Evolutionary conservation across 768 basidiomycete species (phyloP).

Genomic region (Termitomyces sp.): DNA sequence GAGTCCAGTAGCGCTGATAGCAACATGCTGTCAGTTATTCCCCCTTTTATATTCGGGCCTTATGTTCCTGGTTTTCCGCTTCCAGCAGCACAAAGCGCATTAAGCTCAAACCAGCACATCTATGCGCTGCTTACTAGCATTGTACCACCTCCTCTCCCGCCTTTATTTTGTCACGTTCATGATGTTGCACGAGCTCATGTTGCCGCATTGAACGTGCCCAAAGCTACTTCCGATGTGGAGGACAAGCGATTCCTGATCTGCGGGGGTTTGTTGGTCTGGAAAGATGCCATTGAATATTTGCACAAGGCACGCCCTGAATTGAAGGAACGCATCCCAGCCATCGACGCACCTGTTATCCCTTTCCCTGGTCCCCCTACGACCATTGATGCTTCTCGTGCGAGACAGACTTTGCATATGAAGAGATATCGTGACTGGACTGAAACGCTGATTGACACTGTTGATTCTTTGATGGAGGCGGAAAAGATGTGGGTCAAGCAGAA

Average conservation of each 20-base stretch:
- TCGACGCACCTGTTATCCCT: conserved; percentile 1
- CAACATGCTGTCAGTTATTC: conserved; percentile 19
- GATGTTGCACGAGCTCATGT: conserved; percentile 28
- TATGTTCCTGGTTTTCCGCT: conserved; percentile 18
- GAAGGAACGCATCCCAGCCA: conserved; percentile 14
- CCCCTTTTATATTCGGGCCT: conserved; percentile 29
- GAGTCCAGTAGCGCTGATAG: neutral
- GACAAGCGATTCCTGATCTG: conserved; percentile 26
- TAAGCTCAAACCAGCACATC: conserved; percentile 22
- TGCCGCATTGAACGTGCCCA: conserved; percentile 19
- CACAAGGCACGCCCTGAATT: conserved; percentile 21
- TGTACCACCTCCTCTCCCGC: conserved; percentile 17
- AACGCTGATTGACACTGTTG: conserved; percentile 9
- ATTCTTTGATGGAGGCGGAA: conserved; percentile 13
- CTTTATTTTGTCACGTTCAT: conserved; percentile 23
- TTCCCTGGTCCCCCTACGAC: conserved; percentile 10
- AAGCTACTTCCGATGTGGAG: conserved; percentile 15
- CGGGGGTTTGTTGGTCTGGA: conserved; percentile 16
- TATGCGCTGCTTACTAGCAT: conserved; percentile 21
- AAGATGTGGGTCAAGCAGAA: conserved; percentile 8
- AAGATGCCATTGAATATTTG: conserved; percentile 19
- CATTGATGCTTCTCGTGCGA: conserved; percentile 11
- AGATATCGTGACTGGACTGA: conserved; percentile 14
- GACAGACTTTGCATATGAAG: conserved; percentile 9
- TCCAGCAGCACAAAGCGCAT: conserved; percentile 10